Percentiles rank a stretch among this genome's conserved stretches.
phyloP scores from a whole-genome alignment of 768 basidiomycete genomes.

The Serendipita indica region DNA sequence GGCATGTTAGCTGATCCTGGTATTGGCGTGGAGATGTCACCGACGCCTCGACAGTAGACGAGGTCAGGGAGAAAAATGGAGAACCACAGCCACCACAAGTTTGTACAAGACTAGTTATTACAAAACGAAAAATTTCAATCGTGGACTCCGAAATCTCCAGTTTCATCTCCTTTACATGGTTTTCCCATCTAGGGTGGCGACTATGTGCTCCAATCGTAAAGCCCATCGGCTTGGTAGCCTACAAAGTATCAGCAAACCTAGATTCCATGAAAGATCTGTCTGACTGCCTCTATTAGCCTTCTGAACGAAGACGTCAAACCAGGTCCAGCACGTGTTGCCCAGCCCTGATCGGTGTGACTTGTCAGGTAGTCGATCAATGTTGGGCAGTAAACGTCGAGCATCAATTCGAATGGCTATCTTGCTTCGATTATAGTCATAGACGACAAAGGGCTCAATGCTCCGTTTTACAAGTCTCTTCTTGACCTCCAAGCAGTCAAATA shows the following conservation, averaged over 20 bases:
- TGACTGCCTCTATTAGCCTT: no score
- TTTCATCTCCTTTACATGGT: not conserved
- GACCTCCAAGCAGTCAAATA: not conserved
- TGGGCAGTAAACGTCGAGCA: not conserved
- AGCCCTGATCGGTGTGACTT: not conserved
- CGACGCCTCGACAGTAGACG: not conserved
- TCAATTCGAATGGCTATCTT: no score
- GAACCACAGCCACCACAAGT: not conserved
- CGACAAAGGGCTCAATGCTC: no score
- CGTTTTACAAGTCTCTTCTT: no score
- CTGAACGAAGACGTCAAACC: not conserved
- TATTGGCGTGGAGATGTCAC: not conserved
- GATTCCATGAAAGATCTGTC: no score
- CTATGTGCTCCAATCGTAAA: not conserved
- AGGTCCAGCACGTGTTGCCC: not conserved
- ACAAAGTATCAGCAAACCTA: not conserved
- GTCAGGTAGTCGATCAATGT: not conserved
- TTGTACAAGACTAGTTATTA: not conserved
- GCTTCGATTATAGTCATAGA: no score
- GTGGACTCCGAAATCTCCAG: not conserved
- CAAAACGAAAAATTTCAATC: no score
- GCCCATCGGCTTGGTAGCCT: not conserved
- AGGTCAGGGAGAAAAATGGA: not conserved
- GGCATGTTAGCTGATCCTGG: slow-evolving; percentile 10
- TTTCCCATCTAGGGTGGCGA: not conserved